Percentiles rank a stretch among this genome's conserved stretches.
Evolutionary conservation across 1,284 basidiomycete species (phyloP).

Genomic region (Ceraceosorus guamensis): DNA sequence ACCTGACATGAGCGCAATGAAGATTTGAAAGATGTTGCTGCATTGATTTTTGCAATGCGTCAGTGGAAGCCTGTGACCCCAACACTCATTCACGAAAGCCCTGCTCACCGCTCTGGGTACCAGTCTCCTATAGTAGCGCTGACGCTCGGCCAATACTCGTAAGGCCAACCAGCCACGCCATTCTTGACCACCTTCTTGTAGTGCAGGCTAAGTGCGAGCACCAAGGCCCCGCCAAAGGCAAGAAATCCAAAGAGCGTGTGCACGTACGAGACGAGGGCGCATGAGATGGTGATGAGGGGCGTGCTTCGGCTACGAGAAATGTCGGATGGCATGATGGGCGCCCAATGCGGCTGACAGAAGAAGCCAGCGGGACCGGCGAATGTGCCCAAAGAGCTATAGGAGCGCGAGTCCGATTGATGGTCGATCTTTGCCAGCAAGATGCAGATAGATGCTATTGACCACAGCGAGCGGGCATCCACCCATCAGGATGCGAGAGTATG

Average conservation of each 20-base stretch:
- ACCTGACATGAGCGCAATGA: constrained; percentile 66
- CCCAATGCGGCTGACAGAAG: no score
- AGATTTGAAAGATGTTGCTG: constrained; percentile 81
- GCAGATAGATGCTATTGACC: no score
- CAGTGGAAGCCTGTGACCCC: no score
- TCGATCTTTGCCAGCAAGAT: no score
- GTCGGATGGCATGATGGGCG: no score
- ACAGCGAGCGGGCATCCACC: no score
- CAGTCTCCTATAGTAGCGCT: constrained; percentile 60
- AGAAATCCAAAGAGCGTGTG: constrained; percentile 66
- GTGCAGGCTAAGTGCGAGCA: constrained; percentile 64
- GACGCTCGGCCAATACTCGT: constrained; percentile 89
- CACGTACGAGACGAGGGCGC: constrained; percentile 41
- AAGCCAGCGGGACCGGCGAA: no score
- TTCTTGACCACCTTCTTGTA: constrained; percentile 86
- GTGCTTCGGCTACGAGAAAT: not conserved
- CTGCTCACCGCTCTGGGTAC: constrained; percentile 6
- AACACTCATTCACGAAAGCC: no score
- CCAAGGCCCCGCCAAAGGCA: constrained; percentile 67
- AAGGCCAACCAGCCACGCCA: constrained; percentile 68
- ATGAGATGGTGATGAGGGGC: constrained; percentile 28
- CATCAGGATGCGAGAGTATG: no score
- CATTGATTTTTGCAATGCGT: constrained; percentile 30
- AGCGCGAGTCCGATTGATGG: no score
- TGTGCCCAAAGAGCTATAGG: no score